These are phyloP conservation scores for Silene coronaria DNA, from an alignment of 179 eudicot species.

Conservation along the genomic window DNA sequence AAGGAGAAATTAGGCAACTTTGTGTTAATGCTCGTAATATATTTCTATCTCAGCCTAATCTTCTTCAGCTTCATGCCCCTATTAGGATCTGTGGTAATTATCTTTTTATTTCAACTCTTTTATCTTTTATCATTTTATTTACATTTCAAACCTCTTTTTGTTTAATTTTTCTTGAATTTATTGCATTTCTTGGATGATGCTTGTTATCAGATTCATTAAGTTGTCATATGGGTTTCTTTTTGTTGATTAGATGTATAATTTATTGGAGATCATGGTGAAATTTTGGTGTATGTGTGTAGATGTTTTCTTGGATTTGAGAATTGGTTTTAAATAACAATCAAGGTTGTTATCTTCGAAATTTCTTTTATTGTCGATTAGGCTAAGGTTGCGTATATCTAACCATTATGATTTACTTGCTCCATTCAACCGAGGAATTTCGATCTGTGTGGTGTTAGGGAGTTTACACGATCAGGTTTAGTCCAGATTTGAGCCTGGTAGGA, in stretches of 20 bases:
- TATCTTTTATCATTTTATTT: too few relatives aligned
- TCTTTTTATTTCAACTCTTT: constrained; percentile 5
- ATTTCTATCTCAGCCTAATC: constrained; percentile 78
- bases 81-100: constrained; percentile 79
- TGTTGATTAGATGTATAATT: neutral
- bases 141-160: neutral
- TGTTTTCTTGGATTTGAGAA: neutral
- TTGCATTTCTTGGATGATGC: constrained; percentile 3
- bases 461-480: too few relatives aligned
- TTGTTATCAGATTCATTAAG: constrained; percentile 2
- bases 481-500: too few relatives aligned
- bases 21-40: constrained; percentile 81
- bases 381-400: neutral
- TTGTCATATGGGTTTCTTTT: neutral
- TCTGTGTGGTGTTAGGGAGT: neutral
- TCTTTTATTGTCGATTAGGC: neutral
- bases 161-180: neutral
- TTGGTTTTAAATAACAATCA: neutral
- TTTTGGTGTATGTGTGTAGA: neutral
- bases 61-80: constrained; percentile 69
- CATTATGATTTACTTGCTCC: neutral
- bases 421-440: neutral
- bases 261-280: constrained; percentile 4
- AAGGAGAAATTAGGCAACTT: constrained; percentile 90
- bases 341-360: neutral